These are phyloP conservation scores for Triglochin maritima DNA, from an alignment of 106 monocot species.

Conservation along the genomic window DNA sequence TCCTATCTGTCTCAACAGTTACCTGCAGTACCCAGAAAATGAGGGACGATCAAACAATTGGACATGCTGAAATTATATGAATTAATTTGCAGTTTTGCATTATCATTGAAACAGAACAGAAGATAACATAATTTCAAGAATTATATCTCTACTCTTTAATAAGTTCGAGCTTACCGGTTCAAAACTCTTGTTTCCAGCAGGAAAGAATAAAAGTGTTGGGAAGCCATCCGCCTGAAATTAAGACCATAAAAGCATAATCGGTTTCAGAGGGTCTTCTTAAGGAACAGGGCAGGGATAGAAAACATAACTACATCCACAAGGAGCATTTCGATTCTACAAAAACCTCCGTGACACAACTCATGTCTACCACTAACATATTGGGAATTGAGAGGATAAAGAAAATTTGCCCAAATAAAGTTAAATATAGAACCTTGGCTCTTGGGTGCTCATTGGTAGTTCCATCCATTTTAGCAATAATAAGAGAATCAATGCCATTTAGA, in stretches of 20 bases:
- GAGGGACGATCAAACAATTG: background rate
- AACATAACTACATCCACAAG: background rate
- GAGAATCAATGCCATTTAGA: constrained; percentile 54
- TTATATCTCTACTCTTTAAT: too few species aligned
- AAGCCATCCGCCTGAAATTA: constrained; percentile 77
- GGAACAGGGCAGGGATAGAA: too few species aligned
- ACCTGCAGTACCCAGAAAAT: constrained; percentile 14
- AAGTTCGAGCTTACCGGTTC: constrained; percentile 52
- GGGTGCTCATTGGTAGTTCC: constrained; percentile 95
- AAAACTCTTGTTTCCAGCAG: constrained; percentile 96
- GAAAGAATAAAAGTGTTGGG: constrained; percentile 91
- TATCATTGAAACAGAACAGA: too few species aligned
- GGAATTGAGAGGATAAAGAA: background rate
- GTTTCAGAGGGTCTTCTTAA: too few species aligned
- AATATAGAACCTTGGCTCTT: constrained; percentile 61
- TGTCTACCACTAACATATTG: background rate
- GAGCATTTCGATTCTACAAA: background rate
- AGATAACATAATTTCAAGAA: too few species aligned
- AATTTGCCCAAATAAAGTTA: background rate
- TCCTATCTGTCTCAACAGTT: constrained; percentile 55
- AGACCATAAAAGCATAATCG: background rate
- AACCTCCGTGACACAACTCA: background rate
- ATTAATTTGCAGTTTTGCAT: too few species aligned
- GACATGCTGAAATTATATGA: too few species aligned
- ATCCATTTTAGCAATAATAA: constrained; percentile 96